Evolutionary conservation across 768 basidiomycete species (phyloP).

Genomic region (Phlegmacium glaucopus): DNA sequence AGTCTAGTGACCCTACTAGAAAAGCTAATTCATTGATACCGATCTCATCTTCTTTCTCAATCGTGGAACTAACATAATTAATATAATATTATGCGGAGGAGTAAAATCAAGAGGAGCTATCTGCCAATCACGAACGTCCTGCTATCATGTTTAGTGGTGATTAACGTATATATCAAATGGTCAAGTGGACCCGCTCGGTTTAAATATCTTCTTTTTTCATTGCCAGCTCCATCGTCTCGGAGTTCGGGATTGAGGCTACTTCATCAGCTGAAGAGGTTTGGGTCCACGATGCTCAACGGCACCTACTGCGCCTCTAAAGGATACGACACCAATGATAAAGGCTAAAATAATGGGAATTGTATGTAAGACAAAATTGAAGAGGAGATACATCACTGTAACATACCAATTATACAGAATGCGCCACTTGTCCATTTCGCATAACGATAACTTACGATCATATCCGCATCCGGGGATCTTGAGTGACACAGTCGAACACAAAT

Average conservation of each 20-base stretch:
- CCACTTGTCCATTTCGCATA: conserved; percentile 65
- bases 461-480: conserved; percentile 26
- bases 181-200: too few species aligned
- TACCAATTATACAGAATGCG: conserved; percentile 60
- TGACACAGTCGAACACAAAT: conserved; percentile 62
- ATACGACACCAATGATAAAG: conserved; percentile 2
- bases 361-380: background rate
- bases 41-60: too few species aligned
- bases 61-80: too few species aligned
- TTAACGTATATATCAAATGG: too few species aligned
- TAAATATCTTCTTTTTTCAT: too few species aligned
- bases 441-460: conserved; percentile 49
- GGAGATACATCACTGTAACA: conserved; percentile 11
- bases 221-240: too few species aligned
- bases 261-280: background rate
- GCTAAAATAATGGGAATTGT: background rate
- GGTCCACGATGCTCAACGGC: background rate
- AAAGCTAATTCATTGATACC: too few species aligned
- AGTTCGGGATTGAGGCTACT: background rate
- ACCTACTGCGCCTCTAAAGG: conserved; percentile 1
- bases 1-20: too few species aligned
- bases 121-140: too few species aligned
- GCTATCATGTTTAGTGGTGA: too few species aligned
- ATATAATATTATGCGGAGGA: too few species aligned
- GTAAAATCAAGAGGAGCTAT: too few species aligned